These are phyloP conservation scores for Fraxinus velutina DNA, from an alignment of 305 asterid species.

Conservation along the genomic window DNA sequence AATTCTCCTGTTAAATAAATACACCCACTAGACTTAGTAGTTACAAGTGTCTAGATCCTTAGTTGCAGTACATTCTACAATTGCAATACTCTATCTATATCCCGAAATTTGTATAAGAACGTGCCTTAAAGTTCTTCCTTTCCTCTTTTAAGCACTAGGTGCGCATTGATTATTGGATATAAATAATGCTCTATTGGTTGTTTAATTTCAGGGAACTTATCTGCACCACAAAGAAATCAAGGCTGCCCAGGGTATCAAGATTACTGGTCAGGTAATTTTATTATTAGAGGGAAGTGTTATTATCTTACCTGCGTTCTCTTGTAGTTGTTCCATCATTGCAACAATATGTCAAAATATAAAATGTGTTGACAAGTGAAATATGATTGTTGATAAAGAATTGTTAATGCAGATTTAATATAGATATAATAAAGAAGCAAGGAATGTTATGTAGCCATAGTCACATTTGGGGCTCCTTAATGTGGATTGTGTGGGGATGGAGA, in stretches of 20 bases:
- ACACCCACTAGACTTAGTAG: neutral
- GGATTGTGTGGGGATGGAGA: neutral
- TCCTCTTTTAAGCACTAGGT: neutral
- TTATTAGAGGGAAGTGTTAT: neutral
- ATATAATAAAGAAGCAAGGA: neutral
- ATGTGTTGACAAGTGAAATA: neutral
- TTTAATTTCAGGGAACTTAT: conserved; percentile 69
- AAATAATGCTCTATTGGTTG: neutral
- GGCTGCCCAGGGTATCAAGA: conserved; percentile 99
- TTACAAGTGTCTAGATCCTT: neutral
- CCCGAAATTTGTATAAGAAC: neutral
- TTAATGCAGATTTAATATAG: neutral
- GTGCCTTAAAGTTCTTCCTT: neutral
- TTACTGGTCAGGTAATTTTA: conserved; percentile 75
- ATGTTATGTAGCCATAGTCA: neutral
- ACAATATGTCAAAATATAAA: neutral
- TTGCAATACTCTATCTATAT: neutral
- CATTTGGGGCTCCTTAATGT: neutral
- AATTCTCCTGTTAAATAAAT: neutral
- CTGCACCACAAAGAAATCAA: conserved; percentile 92
- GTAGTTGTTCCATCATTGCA: neutral
- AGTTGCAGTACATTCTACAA: neutral
- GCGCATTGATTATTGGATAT: neutral
- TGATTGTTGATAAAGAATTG: neutral
- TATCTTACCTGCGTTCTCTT: neutral